Conservation (phyloP, 2,329 filamentous ascomycete genomes). For the Calonectria honghensis region DNA sequence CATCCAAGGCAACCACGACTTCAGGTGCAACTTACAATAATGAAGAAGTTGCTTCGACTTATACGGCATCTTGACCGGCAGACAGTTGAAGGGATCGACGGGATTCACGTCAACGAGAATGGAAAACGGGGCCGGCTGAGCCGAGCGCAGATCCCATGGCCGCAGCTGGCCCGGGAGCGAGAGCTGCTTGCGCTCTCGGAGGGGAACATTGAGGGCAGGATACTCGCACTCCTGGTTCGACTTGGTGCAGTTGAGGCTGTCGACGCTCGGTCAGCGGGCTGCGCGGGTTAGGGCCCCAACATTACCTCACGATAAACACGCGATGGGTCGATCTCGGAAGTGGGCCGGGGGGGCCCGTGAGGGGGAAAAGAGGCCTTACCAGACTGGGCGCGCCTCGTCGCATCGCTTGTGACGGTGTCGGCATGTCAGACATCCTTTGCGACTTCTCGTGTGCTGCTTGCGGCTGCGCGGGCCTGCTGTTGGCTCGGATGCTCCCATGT, state of each 20-base stretch:
- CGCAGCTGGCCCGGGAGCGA: not conserved
- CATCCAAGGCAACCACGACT: too few species aligned
- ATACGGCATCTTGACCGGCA: not conserved
- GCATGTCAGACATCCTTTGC: not conserved
- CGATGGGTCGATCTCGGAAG: too few species aligned
- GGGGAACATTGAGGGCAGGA: not conserved
- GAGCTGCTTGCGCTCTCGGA: not conserved
- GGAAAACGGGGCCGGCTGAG: not conserved
- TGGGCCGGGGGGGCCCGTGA: too few species aligned
- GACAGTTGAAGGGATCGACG: slow-evolving; percentile 13
- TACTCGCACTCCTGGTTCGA: not conserved
- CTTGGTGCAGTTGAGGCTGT: not conserved
- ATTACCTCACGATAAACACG: too few species aligned
- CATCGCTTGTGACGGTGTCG: not conserved
- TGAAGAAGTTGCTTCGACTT: slow-evolving; percentile 10
- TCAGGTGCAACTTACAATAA: not conserved
- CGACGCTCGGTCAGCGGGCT: too few species aligned
- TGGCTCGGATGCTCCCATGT: not conserved
- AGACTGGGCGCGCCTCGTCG: not conserved
- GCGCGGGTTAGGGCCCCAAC: too few species aligned
- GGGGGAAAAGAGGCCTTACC: not conserved
- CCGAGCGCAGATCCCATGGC: not conserved
- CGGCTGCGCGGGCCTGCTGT: not conserved
- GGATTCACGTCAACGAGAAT: not conserved
- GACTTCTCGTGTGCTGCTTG: slow-evolving; percentile 1